Conservation (phyloP, 257 asterid species). For the Craterostigma plantagineum region DNA sequence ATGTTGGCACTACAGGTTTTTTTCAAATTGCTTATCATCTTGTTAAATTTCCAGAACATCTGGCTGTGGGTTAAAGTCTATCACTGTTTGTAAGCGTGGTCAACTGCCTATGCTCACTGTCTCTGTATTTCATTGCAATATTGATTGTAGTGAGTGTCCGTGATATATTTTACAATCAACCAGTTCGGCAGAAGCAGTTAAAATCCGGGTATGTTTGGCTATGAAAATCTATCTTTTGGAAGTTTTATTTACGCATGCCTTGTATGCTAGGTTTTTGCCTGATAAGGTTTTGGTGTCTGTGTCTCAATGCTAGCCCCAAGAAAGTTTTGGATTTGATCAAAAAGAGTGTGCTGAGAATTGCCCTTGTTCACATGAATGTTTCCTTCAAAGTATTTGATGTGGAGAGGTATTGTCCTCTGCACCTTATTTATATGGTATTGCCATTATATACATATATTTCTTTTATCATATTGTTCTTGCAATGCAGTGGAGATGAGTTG, state of each 20-base stretch:
- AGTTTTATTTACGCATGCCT: not conserved
- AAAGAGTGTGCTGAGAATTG: constrained; percentile 50
- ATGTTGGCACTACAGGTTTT: constrained; percentile 75
- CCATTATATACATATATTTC: not conserved
- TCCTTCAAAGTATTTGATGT: constrained; percentile 56
- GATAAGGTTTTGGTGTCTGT: constrained; percentile 15
- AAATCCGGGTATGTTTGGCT: constrained; percentile 46
- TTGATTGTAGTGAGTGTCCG: constrained; percentile 47
- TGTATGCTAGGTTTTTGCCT: constrained; percentile 8
- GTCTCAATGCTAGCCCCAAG: constrained; percentile 37
- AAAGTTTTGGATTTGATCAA: constrained; percentile 62
- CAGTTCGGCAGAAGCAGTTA: constrained; percentile 82
- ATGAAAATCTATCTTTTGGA: not conserved
- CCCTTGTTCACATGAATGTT: constrained; percentile 54
- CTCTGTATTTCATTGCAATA: constrained; percentile 6
- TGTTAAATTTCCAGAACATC: not conserved
- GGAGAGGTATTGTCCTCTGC: constrained; percentile 41
- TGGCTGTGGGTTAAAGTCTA: not conserved
- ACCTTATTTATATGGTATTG: not conserved
- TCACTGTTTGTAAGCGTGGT: not conserved
- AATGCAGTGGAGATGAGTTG: constrained; percentile 55
- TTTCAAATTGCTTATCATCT: constrained; percentile 2
- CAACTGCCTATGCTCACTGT: not conserved
- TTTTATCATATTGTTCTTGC: constrained; percentile 2
- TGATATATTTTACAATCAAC: constrained; percentile 84